Conservation (phyloP, 1,284 basidiomycete genomes). For the Chiua sp. region DNA sequence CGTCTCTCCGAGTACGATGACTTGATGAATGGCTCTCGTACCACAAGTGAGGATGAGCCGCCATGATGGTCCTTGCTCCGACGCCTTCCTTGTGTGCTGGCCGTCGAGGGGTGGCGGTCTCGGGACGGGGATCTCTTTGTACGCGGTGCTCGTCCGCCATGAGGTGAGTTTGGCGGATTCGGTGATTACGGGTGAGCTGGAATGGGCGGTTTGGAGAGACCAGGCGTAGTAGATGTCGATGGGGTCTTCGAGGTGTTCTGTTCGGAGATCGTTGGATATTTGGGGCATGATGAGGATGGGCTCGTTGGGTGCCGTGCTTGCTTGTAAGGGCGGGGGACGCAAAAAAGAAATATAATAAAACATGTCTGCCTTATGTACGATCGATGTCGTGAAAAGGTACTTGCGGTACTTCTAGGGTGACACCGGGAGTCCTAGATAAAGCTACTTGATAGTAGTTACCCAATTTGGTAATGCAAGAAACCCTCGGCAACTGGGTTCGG, state of each 20-base stretch:
- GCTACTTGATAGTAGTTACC: background rate
- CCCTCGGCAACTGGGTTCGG: background rate
- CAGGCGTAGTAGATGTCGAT: conserved; percentile 64
- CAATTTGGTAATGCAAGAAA: conserved; percentile 3
- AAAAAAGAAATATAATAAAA: conserved; percentile 82
- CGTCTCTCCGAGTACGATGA: conserved; percentile 43
- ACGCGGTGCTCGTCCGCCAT: conserved; percentile 67
- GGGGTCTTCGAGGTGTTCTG: conserved; percentile 59
- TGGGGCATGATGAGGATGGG: conserved; percentile 68
- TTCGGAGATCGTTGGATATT: conserved; percentile 81
- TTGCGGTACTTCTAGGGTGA: no score
- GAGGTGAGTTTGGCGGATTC: conserved; percentile 70
- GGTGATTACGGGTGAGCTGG: conserved; percentile 35
- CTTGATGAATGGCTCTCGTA: conserved; percentile 20
- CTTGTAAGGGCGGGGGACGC: conserved; percentile 67
- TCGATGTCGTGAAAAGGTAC: no score
- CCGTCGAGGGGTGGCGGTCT: conserved; percentile 54
- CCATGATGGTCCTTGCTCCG: conserved; percentile 59
- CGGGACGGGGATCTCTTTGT: conserved; percentile 73
- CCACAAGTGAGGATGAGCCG: conserved; percentile 61
- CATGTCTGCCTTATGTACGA: conserved; percentile 45
- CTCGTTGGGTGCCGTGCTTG: conserved; percentile 38
- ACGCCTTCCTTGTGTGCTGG: conserved; percentile 10
- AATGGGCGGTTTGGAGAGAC: conserved; percentile 33
- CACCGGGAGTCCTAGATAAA: no score